phyloP scores from a whole-genome alignment of 2,329 filamentous ascomycete genomes.

The Phaeosphaeriaceae sp. region DNA sequence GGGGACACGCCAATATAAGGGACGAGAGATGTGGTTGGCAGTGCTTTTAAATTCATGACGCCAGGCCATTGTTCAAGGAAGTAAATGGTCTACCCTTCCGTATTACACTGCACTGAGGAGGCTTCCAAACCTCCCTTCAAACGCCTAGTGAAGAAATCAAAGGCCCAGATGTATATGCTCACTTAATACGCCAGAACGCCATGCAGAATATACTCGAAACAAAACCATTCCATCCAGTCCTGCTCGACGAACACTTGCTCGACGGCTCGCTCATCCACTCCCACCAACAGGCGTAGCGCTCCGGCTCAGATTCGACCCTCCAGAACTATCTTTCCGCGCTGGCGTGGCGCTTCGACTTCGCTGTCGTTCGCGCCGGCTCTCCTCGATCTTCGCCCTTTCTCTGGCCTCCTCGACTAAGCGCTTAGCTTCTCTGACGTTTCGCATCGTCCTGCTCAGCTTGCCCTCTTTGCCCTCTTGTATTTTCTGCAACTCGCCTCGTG shows the following conservation, averaged over 20 bases:
- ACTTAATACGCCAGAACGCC: neutral
- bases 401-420: conserved; percentile 45
- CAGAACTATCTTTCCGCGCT: conserved; percentile 29
- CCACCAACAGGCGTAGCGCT: conserved; percentile 29
- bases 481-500: conserved; percentile 41
- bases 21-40: neutral
- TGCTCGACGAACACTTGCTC: too few relatives aligned
- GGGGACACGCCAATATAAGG: too few relatives aligned
- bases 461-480: conserved; percentile 43
- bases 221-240: neutral
- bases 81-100: neutral
- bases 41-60: neutral
- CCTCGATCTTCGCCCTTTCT: conserved; percentile 40
- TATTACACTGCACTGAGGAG: neutral
- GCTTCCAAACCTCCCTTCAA: neutral
- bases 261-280: conserved; percentile 5
- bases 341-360: conserved; percentile 36
- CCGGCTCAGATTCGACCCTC: conserved; percentile 23
- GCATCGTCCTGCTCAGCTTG: conserved; percentile 39
- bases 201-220: neutral
- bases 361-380: conserved; percentile 33
- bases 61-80: neutral
- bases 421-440: conserved; percentile 43
- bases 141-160: neutral
- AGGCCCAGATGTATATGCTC: neutral